A percentile compares a stretch with the other conserved stretches of the same genome.
phyloP scores from a whole-genome alignment of 257 asterid species.

The Solanum ossicruentum region DNA sequence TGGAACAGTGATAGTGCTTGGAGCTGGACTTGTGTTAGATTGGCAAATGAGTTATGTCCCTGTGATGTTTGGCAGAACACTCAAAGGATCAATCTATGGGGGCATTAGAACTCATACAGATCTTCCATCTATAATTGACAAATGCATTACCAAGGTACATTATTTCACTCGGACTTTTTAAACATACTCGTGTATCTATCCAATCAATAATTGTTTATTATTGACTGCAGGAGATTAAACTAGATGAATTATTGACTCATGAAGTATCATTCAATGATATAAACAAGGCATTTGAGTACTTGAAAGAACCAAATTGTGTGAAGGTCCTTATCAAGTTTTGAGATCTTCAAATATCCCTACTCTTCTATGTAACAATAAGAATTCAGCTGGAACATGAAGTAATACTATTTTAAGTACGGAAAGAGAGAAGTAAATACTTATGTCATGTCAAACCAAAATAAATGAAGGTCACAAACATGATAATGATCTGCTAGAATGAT shows the following conservation, averaged over 20 bases:
- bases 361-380: not conserved
- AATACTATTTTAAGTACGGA: not conserved
- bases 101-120: constrained; percentile 39
- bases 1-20: constrained; percentile 17
- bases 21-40: constrained; percentile 12
- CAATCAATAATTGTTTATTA: not conserved
- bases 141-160: constrained; percentile 41
- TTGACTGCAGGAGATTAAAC: constrained; percentile 38
- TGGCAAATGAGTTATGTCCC: constrained; percentile 29
- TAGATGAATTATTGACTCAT: constrained; percentile 43
- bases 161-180: not conserved
- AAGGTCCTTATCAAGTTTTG: constrained; percentile 50
- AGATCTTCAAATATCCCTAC: not conserved
- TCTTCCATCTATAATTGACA: constrained; percentile 32
- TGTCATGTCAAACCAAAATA: not conserved
- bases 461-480: not conserved
- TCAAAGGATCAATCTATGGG: constrained; percentile 39
- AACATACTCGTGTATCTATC: not conserved
- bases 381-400: too few species aligned
- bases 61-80: constrained; percentile 41
- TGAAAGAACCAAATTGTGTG: constrained; percentile 36
- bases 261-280: constrained; percentile 43
- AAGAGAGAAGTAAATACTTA: not conserved
- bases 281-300: constrained; percentile 38
- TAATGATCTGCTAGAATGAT: not conserved